Conservation (phyloP, 441 rosid species). For the Populus hybrid region DNA sequence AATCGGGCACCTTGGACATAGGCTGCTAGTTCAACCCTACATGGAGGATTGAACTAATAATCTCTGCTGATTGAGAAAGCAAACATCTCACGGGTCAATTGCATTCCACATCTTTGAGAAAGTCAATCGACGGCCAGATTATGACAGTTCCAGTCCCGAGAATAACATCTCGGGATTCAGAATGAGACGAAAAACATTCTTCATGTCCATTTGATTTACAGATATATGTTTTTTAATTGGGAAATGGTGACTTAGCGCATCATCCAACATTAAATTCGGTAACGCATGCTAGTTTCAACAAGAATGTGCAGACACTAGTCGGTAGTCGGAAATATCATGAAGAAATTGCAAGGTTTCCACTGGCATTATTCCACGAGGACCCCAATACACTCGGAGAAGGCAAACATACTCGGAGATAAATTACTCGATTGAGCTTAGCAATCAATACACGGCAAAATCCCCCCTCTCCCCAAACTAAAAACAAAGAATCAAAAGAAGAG, state of each 20-base stretch:
- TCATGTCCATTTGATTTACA: no score
- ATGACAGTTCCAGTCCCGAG: no score
- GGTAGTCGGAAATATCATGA: not conserved
- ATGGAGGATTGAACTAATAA: no score
- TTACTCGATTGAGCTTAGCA: constrained; percentile 2
- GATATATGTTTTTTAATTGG: no score
- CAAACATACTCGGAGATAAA: not conserved
- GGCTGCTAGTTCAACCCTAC: no score
- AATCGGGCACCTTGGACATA: no score
- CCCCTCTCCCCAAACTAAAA: constrained; percentile 15
- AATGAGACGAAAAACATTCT: not conserved
- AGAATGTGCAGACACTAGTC: not conserved
- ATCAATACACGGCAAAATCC: not conserved
- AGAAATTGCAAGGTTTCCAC: not conserved
- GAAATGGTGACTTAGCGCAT: not conserved
- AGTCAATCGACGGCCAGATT: no score
- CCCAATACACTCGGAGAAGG: not conserved
- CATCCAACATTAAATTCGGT: not conserved
- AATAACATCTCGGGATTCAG: not conserved
- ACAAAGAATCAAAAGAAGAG: constrained; percentile 56
- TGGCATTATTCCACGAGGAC: not conserved
- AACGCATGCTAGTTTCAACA: not conserved
- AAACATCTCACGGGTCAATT: not conserved
- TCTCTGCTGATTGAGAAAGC: no score
- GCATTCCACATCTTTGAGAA: no score